Base-by-base conservation (phyloP, 176 grass and related monocot species). In the Aechmea fasciata region DNA sequence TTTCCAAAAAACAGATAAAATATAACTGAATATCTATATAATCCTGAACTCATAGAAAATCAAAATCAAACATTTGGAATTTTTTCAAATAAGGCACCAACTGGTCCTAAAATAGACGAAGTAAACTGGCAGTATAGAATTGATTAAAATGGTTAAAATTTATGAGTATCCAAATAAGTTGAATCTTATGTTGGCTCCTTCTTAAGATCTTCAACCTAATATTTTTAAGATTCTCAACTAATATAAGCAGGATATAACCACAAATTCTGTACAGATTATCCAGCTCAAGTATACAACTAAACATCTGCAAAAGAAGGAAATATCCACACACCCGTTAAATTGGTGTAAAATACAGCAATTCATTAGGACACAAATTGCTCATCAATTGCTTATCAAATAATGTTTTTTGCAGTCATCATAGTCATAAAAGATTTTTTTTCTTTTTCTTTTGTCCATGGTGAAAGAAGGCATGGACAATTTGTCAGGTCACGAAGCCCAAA, bases 91-190 rank as follows among this genome's bases (percentile, higher is more conserved):
- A 13, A 57, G 52, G 52, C 3, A 15, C 52, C n/a, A 17, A 57
- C 14, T 57, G 52, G 14, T 15, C 14, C 52, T 41, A 57, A 17
- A 57, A 61, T 61, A 59, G 2, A 59, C 33, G 7, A 61, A n/a
- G 10, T 61, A 18, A 6, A 9, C 20, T 61, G 7, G 13, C 20
- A 9, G 7, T n/a, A 61, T 19, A 61, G 15, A 22, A 61, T 59
- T 14, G 20, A 61, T 19, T 10, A 10, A 61, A 10, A 15, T 61
- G 55, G 17, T 18, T 61, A 61, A 18, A 2, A 18, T 18, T 20
- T 59, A 59, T 17, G 19, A 59, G 54, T 18, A 59, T 59, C 54
- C 54, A 59, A 59, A 59, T 59, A 14, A 18, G 54, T 59, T 59
- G 54, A 8, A 59, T 17, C 15, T 61, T 61, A 2, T 1, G 14